A percentile compares a stretch with the other conserved stretches of the same genome.
Evolutionary conservation across 331 rosid genomes (phyloP).

Genomic region (Malus hybrid): DNA sequence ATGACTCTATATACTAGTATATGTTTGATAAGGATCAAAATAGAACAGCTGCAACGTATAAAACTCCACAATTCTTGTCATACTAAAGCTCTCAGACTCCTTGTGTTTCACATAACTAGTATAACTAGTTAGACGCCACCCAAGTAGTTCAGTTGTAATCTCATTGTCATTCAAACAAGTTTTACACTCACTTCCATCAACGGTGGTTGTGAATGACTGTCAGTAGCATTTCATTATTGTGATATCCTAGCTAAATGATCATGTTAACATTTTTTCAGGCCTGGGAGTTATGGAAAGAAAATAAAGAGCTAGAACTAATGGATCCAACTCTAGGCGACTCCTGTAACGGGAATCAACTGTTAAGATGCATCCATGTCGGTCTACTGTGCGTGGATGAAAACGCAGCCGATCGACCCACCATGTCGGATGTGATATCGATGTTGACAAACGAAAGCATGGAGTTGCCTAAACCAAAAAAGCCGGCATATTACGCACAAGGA

Average conservation of each 20-base stretch:
- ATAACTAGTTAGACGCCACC: no score
- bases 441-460: constrained; percentile 1
- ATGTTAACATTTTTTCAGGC: neutral
- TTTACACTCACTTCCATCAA: no score
- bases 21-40: no score
- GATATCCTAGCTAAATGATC: neutral
- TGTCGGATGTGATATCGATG: constrained; percentile 7
- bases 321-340: neutral
- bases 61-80: no score
- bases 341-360: neutral
- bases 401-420: neutral
- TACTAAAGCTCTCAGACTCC: no score
- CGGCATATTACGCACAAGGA: neutral
- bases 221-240: no score
- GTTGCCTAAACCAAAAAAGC: neutral
- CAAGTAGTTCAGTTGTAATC: no score
- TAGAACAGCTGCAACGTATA: no score
- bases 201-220: no score
- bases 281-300: constrained; percentile 3
- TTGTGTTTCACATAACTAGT: no score
- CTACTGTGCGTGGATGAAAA: neutral
- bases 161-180: no score
- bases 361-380: neutral
- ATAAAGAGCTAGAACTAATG: neutral
- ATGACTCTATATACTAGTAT: no score